Evolutionary conservation across 1,284 basidiomycete genomes (phyloP).

Genomic region (Ceratobasidium sp.): DNA sequence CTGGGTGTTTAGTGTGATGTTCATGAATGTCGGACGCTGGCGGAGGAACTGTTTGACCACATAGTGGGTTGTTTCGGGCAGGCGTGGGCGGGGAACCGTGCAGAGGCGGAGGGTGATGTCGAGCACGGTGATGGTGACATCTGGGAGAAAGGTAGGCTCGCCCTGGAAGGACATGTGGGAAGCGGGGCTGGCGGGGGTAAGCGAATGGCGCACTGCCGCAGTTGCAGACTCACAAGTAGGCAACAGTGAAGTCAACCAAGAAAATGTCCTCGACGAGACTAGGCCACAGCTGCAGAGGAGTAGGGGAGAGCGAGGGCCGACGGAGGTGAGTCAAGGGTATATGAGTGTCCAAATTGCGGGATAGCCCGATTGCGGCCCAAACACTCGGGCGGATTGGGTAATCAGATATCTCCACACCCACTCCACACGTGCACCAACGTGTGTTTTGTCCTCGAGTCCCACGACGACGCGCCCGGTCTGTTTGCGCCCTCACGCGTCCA

Average conservation of each 20-base stretch:
- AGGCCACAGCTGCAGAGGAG: background rate
- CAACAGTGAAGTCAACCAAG: background rate
- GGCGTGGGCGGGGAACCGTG: constrained; percentile 75
- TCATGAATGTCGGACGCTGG: constrained; percentile 74
- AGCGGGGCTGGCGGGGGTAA: constrained; percentile 11
- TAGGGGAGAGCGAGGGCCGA: constrained; percentile 11
- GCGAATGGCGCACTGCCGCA: background rate
- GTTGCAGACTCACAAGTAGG: background rate
- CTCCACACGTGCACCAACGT: constrained; percentile 25
- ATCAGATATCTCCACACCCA: constrained; percentile 5
- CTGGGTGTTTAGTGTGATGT: constrained; percentile 79
- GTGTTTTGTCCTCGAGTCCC: constrained; percentile 8
- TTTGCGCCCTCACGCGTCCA: background rate
- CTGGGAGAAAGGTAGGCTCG: constrained; percentile 44
- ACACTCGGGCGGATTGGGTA: background rate
- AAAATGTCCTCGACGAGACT: background rate
- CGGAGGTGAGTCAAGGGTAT: constrained; percentile 43
- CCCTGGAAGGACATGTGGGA: constrained; percentile 21
- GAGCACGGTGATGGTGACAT: constrained; percentile 75
- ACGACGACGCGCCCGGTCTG: background rate
- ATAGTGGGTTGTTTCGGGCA: constrained; percentile 69
- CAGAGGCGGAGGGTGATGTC: constrained; percentile 77
- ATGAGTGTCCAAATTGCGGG: constrained; percentile 30
- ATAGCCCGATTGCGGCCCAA: constrained; percentile 25
- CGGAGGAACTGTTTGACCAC: constrained; percentile 76